A percentile compares a stretch with the other conserved stretches of the same genome.
Evolutionary conservation across 1,139 yeast genomes (phyloP).

Genomic region (Sugiyamaella pinicola): DNA sequence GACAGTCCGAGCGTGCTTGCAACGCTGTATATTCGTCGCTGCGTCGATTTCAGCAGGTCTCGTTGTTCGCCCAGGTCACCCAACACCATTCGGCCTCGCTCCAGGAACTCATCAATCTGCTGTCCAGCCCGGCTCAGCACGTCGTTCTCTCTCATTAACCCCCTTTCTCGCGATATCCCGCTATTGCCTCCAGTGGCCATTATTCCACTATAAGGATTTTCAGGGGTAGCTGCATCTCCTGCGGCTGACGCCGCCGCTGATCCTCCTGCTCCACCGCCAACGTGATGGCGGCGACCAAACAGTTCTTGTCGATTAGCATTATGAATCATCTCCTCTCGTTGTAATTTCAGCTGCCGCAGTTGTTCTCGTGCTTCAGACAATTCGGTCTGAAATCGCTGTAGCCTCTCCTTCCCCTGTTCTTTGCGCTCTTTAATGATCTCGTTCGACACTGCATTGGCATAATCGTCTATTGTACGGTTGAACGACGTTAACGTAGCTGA

Average conservation of each 20-base stretch:
- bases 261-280: conserved; percentile 12
- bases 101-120: conserved; percentile 85
- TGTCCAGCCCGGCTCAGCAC: conserved; percentile 71
- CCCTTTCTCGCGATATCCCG: conserved; percentile 52
- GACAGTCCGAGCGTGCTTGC: conserved; percentile 85
- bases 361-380: conserved; percentile 56
- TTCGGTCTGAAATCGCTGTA: conserved; percentile 63
- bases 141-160: conserved; percentile 66
- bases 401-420: conserved; percentile 64
- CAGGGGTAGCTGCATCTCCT: conserved; percentile 45
- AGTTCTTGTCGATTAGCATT: conserved; percentile 60
- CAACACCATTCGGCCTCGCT: conserved; percentile 83
- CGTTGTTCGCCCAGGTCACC: conserved; percentile 88
- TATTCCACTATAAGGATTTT: conserved; percentile 58
- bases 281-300: conserved; percentile 54
- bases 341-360: conserved; percentile 63
- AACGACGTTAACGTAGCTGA: conserved; percentile 80
- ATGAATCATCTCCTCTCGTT: conserved; percentile 57
- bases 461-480: conserved; percentile 75
- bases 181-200: conserved; percentile 22
- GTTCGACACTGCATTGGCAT: conserved; percentile 63
- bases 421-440: conserved; percentile 59
- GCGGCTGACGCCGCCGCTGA: conserved; percentile 8
- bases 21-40: conserved; percentile 64
- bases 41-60: conserved; percentile 65